These are phyloP conservation scores for Abelmoschus esculentus DNA, from an alignment of 345 rosid genomes.

Conservation along the genomic window DNA sequence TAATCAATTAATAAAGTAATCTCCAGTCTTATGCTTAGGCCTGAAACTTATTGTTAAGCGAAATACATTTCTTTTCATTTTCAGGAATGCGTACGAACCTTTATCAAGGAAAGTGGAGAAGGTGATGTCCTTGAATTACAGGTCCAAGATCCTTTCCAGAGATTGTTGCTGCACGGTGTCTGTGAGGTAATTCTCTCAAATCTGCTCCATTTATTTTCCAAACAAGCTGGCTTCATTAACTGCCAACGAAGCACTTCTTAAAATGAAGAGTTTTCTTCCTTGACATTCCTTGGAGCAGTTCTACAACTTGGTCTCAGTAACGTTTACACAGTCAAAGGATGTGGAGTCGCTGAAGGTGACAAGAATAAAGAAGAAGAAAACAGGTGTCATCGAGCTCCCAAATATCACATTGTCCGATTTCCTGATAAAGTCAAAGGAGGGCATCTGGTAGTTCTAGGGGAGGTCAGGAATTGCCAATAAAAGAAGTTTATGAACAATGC, in stretches of 20 bases:
- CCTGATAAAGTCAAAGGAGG: slow-evolving; percentile 80
- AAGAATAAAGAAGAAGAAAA: slow-evolving; percentile 52
- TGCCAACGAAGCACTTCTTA: neutral
- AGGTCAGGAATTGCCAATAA: slow-evolving; percentile 17
- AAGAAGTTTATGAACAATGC: neutral
- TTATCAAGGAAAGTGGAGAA: neutral
- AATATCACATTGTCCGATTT: slow-evolving; percentile 50
- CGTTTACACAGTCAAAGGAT: slow-evolving; percentile 41
- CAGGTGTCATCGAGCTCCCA: slow-evolving; percentile 38
- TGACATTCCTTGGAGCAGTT: slow-evolving; percentile 40
- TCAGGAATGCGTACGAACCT: neutral
- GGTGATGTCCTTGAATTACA: slow-evolving; percentile 40
- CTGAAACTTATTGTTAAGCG: neutral
- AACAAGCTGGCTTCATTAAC: neutral
- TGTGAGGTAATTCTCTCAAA: slow-evolving; percentile 25
- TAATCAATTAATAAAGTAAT: neutral
- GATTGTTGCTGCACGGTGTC: slow-evolving; percentile 75
- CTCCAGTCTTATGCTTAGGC: neutral
- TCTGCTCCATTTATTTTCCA: neutral
- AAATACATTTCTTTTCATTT: neutral
- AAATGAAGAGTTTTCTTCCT: neutral
- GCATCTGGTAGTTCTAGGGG: slow-evolving; percentile 47
- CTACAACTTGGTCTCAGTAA: slow-evolving; percentile 32
- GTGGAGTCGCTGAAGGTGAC: slow-evolving; percentile 44
- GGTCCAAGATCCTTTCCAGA: slow-evolving; percentile 86